Percentiles rank a stretch among this genome's conserved stretches.
phyloP scores from a whole-genome alignment of 768 basidiomycete genomes.

The Tephrocybe rancida region DNA sequence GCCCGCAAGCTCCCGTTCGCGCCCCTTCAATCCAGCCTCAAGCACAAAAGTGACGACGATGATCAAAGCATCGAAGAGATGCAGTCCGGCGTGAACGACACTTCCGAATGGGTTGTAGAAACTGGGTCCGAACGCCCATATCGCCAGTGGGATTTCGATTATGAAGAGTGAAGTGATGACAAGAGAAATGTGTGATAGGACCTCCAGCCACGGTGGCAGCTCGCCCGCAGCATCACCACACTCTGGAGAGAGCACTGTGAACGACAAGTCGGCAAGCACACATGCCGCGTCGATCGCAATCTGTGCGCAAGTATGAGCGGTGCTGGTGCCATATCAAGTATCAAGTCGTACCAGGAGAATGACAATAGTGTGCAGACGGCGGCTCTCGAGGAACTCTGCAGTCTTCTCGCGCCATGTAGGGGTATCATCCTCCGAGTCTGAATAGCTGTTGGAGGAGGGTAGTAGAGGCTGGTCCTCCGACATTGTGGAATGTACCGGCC shows the following conservation, averaged over 20 bases:
- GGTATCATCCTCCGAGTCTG: background rate
- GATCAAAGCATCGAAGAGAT: slow-evolving; percentile 73
- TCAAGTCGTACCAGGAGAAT: slow-evolving; percentile 51
- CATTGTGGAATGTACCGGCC: slow-evolving; percentile 20
- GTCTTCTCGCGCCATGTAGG: slow-evolving; percentile 33
- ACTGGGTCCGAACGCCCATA: slow-evolving; percentile 66
- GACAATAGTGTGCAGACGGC: slow-evolving; percentile 54
- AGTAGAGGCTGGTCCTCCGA: slow-evolving; percentile 55
- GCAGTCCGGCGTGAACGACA: slow-evolving; percentile 59
- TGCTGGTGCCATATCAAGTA: background rate
- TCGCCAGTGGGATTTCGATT: slow-evolving; percentile 70
- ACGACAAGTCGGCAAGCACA: slow-evolving; percentile 73
- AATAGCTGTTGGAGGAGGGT: slow-evolving; percentile 15
- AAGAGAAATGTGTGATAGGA: slow-evolving; percentile 64
- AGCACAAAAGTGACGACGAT: slow-evolving; percentile 75
- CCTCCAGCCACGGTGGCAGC: slow-evolving; percentile 61
- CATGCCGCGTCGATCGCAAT: slow-evolving; percentile 67
- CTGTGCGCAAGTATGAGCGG: slow-evolving; percentile 27
- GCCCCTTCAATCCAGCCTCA: slow-evolving; percentile 69
- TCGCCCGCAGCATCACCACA: slow-evolving; percentile 44
- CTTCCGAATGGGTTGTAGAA: slow-evolving; percentile 66
- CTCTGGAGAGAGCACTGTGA: slow-evolving; percentile 58
- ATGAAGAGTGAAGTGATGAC: slow-evolving; percentile 74
- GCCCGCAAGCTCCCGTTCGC: slow-evolving; percentile 68
- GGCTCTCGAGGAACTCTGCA: slow-evolving; percentile 54